Evolutionary conservation across 768 basidiomycete species (phyloP), one percentile per base, ranked within the genome.

Genomic region (Suillus alpinus): DNA sequence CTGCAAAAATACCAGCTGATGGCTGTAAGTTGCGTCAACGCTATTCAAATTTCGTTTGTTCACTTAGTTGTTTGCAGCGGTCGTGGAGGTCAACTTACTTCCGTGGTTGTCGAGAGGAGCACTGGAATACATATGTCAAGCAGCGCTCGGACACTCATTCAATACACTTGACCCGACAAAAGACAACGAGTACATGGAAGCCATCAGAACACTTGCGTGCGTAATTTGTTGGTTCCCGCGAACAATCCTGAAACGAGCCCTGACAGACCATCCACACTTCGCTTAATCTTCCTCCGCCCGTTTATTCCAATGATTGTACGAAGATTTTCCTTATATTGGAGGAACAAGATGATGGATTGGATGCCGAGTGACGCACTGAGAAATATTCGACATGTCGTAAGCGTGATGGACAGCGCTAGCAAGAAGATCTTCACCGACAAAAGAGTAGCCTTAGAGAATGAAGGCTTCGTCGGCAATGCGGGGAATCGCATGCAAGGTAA

Each of bases 91-190:
- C 26, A 61, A 78, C 23, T 9, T 79, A 0, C 64, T 75, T 18
- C 68, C 70, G 7, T 78, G 72, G 73, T 61, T 76, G 41, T 67
- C 68, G 18, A 68, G 72, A 1, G 69, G 66, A 7, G 72, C 78
- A 26, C 63, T 78, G 14, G 77, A 78, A 56, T 76, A 75, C 53
- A 68, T 78, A 32, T 70, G 69, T 12, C 71, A 74, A 52, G 73
- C 69, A 8, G 67, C 68, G 2, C 61, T 78, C 0, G 77, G 78
- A 0, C 68, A 77, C 59, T 69, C 68, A 3, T 72, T 78, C 55
- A 62, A 72, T 14, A 71, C 68, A 1, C 60, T 77, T 1, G 67
- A 75, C 12, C 23, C 67, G 4, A 56, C 59, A 20, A 67, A 66
- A 26, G 64, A 66, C 40, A 71, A 68, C 46, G 65, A 66, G 8